Percentiles rank a stretch among this genome's conserved stretches.
phyloP scores from a whole-genome alignment of 306 rosid genomes.

The Malus fusca region DNA sequence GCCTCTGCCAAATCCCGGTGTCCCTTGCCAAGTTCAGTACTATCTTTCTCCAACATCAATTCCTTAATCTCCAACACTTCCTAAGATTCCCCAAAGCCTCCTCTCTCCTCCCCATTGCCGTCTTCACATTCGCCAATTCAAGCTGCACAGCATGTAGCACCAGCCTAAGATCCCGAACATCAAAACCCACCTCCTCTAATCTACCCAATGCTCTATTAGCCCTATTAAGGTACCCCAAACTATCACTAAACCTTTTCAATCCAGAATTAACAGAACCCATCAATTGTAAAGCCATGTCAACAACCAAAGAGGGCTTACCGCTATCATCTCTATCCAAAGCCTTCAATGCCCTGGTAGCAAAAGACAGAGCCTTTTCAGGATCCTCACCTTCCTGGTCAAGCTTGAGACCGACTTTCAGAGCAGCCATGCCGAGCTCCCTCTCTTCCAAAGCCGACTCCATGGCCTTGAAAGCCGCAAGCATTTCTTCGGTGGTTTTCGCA shows the following conservation, averaged over 20 bases:
- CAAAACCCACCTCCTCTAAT: constrained; percentile 48
- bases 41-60: constrained; percentile 60
- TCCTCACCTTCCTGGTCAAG: constrained; percentile 87
- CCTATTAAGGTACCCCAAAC: constrained; percentile 74
- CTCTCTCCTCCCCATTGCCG: constrained; percentile 87
- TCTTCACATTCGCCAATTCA: constrained; percentile 75
- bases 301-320: constrained; percentile 38
- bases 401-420: constrained; percentile 75
- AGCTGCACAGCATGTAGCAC: constrained; percentile 86
- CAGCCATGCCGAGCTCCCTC: constrained; percentile 68
- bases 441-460: constrained; percentile 65
- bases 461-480: constrained; percentile 54
- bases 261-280: constrained; percentile 67
- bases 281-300: constrained; percentile 81
- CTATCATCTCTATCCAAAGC: constrained; percentile 47
- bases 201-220: constrained; percentile 65
- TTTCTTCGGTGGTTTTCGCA: constrained; percentile 50
- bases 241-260: constrained; percentile 67
- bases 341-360: constrained; percentile 60
- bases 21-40: constrained; percentile 62
- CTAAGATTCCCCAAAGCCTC: constrained; percentile 74
- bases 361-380: constrained; percentile 58
- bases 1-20: constrained; percentile 79
- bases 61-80: constrained; percentile 85
- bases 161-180: constrained; percentile 53